These are phyloP conservation scores for Lichtheimia ornata DNA, from an alignment of 371 early-diverging fungal genomes.

Conservation along the genomic window DNA sequence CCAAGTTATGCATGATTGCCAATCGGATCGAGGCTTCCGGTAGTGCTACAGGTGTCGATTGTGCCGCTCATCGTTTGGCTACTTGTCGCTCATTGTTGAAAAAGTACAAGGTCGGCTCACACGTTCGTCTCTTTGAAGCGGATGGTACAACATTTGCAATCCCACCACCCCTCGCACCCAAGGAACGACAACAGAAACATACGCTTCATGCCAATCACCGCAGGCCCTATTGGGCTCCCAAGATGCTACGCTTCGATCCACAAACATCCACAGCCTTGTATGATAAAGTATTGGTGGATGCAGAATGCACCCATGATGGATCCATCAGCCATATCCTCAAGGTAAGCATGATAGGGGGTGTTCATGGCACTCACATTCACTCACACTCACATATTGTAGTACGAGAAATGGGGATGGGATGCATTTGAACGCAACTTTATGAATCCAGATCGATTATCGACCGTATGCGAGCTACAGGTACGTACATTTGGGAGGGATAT, in stretches of 20 bases:
- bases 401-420: constrained; percentile 77
- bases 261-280: constrained; percentile 59
- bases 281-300: constrained; percentile 93
- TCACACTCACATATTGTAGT: constrained; percentile 20
- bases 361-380: not conserved
- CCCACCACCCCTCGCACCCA: constrained; percentile 61
- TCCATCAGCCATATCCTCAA: constrained; percentile 86
- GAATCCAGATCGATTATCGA: constrained; percentile 56
- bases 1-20: constrained; percentile 81
- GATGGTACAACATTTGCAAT: constrained; percentile 86
- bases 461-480: constrained; percentile 50
- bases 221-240: constrained; percentile 81
- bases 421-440: constrained; percentile 69
- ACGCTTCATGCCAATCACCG: constrained; percentile 30
- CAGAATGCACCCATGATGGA: constrained; percentile 97
- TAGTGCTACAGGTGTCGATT: constrained; percentile 92
- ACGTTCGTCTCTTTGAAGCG: constrained; percentile 63
- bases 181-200: constrained; percentile 20
- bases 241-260: constrained; percentile 63
- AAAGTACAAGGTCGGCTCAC: constrained; percentile 63
- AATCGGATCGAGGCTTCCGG: constrained; percentile 72
- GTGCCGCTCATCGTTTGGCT: constrained; percentile 71
- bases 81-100: constrained; percentile 70
- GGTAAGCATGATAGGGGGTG: constrained; percentile 20
- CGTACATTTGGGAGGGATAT: constrained; percentile 19